Evolutionary conservation across 805 yeast species (phyloP).

Genomic region (Metschnikowia similis): DNA sequence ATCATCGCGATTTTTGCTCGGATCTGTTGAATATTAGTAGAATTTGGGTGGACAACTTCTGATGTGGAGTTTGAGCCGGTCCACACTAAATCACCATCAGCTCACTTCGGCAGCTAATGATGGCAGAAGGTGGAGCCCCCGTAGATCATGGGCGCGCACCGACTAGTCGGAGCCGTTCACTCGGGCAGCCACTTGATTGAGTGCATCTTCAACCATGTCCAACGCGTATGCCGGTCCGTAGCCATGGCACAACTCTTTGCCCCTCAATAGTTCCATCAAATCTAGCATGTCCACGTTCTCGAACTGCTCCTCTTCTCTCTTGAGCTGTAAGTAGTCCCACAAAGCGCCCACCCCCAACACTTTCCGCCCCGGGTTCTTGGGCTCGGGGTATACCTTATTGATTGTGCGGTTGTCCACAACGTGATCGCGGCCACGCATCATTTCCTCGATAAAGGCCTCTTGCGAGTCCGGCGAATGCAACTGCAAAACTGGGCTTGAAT

Average conservation of each 20-base stretch:
- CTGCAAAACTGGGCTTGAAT: conserved; percentile 7
- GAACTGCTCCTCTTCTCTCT: conserved; percentile 43
- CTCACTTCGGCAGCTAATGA: background rate
- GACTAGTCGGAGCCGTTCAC: background rate
- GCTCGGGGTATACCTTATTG: conserved; percentile 33
- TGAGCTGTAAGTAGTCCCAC: conserved; percentile 68
- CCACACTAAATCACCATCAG: no score
- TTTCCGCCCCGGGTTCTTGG: conserved; percentile 39
- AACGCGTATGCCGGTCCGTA: conserved; percentile 66
- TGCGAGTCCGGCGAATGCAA: conserved; percentile 35
- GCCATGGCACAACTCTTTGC: conserved; percentile 74
- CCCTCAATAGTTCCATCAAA: conserved; percentile 58
- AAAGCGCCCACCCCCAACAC: conserved; percentile 71
- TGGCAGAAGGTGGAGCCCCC: background rate
- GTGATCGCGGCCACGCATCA: conserved; percentile 26
- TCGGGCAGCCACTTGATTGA: conserved; percentile 6
- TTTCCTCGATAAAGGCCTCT: conserved; percentile 28
- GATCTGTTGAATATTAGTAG: no score
- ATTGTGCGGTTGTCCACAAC: conserved; percentile 14
- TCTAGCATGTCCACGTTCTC: conserved; percentile 50
- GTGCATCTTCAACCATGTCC: conserved; percentile 33
- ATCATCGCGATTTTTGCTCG: no score
- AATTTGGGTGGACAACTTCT: no score
- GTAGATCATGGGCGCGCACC: background rate
- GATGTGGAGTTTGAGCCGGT: no score